phyloP scores from a whole-genome alignment of 768 basidiomycete species.

The Rhizopogon sp. region DNA sequence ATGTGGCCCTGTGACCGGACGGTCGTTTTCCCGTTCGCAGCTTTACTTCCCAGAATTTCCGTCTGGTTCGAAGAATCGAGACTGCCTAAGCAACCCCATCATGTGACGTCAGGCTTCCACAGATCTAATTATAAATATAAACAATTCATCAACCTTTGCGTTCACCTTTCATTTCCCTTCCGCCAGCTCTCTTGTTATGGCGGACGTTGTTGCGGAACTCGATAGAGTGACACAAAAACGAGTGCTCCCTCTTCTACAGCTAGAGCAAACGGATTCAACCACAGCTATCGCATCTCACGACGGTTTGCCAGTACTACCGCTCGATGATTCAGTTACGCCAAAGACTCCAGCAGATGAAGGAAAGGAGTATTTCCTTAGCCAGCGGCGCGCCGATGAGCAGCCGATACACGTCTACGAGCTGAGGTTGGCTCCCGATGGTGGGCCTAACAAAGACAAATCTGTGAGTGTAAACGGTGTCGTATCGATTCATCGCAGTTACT shows the following conservation, averaged over 20 bases:
- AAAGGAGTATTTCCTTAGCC: conserved; percentile 78
- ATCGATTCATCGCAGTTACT: background rate
- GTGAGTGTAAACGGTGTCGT: conserved; percentile 40
- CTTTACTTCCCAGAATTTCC: no score
- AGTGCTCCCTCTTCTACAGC: background rate
- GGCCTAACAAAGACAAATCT: conserved; percentile 78
- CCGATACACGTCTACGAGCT: conserved; percentile 86
- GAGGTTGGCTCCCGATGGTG: conserved; percentile 82
- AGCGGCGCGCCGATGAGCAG: conserved; percentile 43
- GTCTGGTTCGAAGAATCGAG: no score
- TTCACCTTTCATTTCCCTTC: background rate
- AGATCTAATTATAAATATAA: background rate
- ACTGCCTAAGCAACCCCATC: no score
- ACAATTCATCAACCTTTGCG: background rate
- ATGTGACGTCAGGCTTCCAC: no score
- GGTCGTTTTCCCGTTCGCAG: no score
- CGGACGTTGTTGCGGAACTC: background rate
- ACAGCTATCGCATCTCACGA: background rate
- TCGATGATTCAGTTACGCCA: conserved; percentile 44
- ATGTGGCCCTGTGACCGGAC: no score
- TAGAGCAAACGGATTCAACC: background rate
- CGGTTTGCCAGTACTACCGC: background rate
- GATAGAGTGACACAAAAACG: background rate
- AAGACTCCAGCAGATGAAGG: conserved; percentile 93
- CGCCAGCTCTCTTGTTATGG: conserved; percentile 10